Conservation (phyloP, 2,329 filamentous ascomycete species). For the Talaromyces sp. region DNA sequence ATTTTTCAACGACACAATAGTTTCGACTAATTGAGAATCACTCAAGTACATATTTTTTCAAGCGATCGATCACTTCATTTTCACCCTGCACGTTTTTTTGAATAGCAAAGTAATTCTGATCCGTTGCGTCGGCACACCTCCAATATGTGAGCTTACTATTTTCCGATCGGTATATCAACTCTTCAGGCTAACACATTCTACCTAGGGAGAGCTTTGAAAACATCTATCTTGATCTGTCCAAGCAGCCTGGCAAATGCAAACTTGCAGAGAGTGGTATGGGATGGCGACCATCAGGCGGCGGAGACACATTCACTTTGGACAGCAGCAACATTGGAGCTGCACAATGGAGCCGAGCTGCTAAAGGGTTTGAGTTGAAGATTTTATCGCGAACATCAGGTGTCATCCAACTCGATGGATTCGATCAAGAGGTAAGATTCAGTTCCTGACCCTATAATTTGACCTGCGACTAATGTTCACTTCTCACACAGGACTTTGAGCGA, state of each 20-base stretch:
- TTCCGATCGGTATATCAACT: background rate
- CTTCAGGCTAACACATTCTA: slow-evolving; percentile 5
- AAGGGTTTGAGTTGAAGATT: slow-evolving; percentile 91
- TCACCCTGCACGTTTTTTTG: too few relatives aligned
- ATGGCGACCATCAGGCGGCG: slow-evolving; percentile 85
- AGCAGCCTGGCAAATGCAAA: slow-evolving; percentile 85
- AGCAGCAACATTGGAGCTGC: slow-evolving; percentile 77
- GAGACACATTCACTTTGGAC: slow-evolving; percentile 92
- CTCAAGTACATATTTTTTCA: background rate
- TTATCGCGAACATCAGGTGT: slow-evolving; percentile 78
- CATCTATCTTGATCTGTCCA: slow-evolving; percentile 93
- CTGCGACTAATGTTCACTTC: background rate
- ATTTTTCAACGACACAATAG: background rate
- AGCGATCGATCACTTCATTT: background rate
- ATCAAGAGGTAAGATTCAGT: slow-evolving; percentile 64
- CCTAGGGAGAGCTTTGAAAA: slow-evolving; percentile 88
- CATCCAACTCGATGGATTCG: slow-evolving; percentile 91
- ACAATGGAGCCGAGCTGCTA: slow-evolving; percentile 91
- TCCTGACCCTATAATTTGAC: background rate
- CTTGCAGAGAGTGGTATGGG: slow-evolving; percentile 92
- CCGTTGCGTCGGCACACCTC: slow-evolving; percentile 24
- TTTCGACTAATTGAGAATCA: background rate
- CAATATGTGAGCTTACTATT: slow-evolving; percentile 31
- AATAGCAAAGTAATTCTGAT: background rate
- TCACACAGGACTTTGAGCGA: slow-evolving; percentile 74